Conservation (phyloP, 352 stramenopile species). For the Phytophthora citricola region DNA sequence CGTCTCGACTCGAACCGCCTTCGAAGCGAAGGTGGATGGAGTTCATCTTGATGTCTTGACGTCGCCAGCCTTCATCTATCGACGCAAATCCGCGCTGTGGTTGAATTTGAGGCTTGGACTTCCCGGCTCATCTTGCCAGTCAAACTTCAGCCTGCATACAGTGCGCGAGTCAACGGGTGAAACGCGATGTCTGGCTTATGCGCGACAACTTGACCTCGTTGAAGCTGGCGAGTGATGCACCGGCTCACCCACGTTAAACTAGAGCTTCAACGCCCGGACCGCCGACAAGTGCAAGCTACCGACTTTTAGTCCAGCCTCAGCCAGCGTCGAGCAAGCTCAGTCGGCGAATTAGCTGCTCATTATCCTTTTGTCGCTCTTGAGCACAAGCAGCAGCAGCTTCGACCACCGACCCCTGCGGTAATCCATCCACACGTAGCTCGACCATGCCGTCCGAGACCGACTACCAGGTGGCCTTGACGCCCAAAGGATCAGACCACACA, state of each 20-base stretch:
- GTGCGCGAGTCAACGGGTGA: no score
- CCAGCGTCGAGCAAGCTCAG: background rate
- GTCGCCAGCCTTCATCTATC: constrained; percentile 5
- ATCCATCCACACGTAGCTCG: background rate
- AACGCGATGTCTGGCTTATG: background rate
- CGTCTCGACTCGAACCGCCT: background rate
- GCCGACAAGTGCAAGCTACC: background rate
- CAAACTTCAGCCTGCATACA: no score
- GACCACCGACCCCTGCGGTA: constrained; percentile 11
- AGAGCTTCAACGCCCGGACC: constrained; percentile 18
- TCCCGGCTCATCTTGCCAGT: no score
- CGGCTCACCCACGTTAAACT: constrained; percentile 10
- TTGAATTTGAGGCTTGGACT: constrained; percentile 1
- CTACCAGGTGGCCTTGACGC: constrained; percentile 41
- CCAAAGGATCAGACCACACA: constrained; percentile 28
- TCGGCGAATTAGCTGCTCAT: constrained; percentile 9
- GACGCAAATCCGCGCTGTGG: background rate
- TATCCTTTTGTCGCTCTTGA: constrained; percentile 17
- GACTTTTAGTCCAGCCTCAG: background rate
- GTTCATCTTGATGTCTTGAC: constrained; percentile 15
- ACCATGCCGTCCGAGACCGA: constrained; percentile 30
- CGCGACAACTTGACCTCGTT: background rate
- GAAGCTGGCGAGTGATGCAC: background rate
- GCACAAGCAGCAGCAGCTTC: constrained; percentile 15
- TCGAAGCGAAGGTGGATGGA: background rate